Evolutionary conservation across 2,329 filamentous ascomycete species (phyloP).

Genomic region (Sporothrix pallida): DNA sequence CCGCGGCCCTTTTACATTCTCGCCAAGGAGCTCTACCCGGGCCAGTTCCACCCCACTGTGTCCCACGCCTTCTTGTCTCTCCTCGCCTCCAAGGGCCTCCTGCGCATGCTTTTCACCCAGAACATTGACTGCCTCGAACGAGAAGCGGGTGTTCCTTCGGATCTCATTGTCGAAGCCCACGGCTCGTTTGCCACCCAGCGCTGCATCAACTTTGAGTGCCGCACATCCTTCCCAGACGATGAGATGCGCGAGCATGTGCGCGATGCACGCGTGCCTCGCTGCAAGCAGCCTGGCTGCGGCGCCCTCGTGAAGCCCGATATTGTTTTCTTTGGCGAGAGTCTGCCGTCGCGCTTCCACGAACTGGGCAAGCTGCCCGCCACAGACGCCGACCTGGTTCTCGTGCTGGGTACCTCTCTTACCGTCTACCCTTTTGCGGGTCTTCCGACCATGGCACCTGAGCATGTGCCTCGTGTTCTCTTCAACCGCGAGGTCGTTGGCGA

Average conservation of each 20-base stretch:
- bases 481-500: constrained; percentile 84
- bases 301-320: constrained; percentile 93
- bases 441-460: constrained; percentile 66
- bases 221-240: constrained; percentile 70
- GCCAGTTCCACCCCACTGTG: constrained; percentile 84
- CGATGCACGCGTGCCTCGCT: constrained; percentile 72
- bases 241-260: constrained; percentile 76
- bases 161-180: constrained; percentile 90
- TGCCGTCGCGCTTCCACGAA: constrained; percentile 67
- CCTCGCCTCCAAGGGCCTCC: constrained; percentile 75
- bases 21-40: constrained; percentile 90
- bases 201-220: constrained; percentile 79
- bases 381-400: constrained; percentile 48
- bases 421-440: constrained; percentile 82
- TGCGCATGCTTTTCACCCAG: constrained; percentile 91
- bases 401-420: constrained; percentile 40
- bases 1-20: constrained; percentile 91
- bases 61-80: constrained; percentile 88
- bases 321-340: constrained; percentile 81
- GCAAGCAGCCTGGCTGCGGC: constrained; percentile 62
- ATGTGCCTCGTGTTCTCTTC: constrained; percentile 78
- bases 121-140: constrained; percentile 97
- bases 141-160: constrained; percentile 77
- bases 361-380: constrained; percentile 58
- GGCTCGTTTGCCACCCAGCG: constrained; percentile 91